phyloP scores from a whole-genome alignment of 768 basidiomycete genomes.

The Lactifluus echinatus region DNA sequence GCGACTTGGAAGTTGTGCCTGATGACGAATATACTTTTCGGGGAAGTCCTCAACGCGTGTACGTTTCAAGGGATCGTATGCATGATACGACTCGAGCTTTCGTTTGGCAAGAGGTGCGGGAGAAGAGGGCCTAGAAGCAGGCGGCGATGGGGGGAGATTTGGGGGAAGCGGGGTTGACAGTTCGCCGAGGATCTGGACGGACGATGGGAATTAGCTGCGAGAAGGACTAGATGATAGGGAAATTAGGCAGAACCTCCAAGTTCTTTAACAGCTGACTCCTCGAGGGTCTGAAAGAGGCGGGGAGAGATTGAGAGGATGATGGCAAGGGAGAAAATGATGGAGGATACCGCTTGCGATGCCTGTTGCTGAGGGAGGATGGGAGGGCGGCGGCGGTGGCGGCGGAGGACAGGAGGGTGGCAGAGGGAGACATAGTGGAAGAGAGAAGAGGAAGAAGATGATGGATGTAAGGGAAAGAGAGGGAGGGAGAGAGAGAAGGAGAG shows the following conservation, averaged over 20 bases:
- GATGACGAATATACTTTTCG: slow-evolving; percentile 26
- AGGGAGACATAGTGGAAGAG: slow-evolving; percentile 2
- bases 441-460: slow-evolving; percentile 12
- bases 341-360: slow-evolving; percentile 18
- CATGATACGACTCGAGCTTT: slow-evolving; percentile 24
- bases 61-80: slow-evolving; percentile 21
- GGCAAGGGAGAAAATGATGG: background rate
- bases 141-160: slow-evolving; percentile 39
- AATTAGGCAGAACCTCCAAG: slow-evolving; percentile 30
- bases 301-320: slow-evolving; percentile 11
- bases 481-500: slow-evolving; percentile 12
- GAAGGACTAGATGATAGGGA: background rate
- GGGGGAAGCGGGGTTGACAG: slow-evolving; percentile 36
- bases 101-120: slow-evolving; percentile 34
- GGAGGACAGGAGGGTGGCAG: background rate
- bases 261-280: slow-evolving; percentile 31
- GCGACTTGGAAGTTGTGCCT: slow-evolving; percentile 24
- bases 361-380: slow-evolving; percentile 1
- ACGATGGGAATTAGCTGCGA: slow-evolving; percentile 17
- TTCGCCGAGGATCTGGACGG: slow-evolving; percentile 33
- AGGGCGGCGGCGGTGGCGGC: background rate
- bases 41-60: slow-evolving; percentile 25
- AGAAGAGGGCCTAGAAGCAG: slow-evolving; percentile 36
- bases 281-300: slow-evolving; percentile 23
- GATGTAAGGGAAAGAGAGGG: slow-evolving; percentile 12